Conservation (phyloP, 345 rosid species). For the Diplotaxis tenuifolia region DNA sequence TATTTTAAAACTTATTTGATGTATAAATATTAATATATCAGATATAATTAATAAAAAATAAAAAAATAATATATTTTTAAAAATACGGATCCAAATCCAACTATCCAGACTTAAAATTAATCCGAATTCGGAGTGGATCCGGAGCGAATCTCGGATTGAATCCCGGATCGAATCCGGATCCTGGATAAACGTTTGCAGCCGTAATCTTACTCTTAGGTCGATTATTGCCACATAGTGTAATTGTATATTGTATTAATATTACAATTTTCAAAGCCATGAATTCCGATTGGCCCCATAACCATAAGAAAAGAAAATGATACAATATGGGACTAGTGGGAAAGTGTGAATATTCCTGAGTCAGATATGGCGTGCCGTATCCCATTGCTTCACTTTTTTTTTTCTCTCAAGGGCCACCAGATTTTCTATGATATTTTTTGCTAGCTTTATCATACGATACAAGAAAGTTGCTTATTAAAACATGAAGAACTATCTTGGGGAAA, state of each 20-base stretch:
- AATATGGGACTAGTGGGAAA: constrained; percentile 14
- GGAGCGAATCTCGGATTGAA: too few relatives aligned
- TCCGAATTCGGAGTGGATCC: too few relatives aligned
- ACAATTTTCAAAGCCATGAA: not conserved
- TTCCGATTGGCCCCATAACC: not conserved
- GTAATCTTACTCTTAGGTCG: not conserved
- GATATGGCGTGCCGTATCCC: constrained; percentile 30
- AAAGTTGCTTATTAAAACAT: not conserved
- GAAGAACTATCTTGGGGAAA: not conserved
- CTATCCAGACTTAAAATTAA: too few relatives aligned
- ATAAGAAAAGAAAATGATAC: not conserved
- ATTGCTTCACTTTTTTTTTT: constrained; percentile 22
- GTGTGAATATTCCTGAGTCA: constrained; percentile 22
- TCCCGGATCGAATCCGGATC: too few relatives aligned
- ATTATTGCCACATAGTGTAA: not conserved
- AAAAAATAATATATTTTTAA: too few relatives aligned
- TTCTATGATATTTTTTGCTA: constrained; percentile 1
- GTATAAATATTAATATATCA: too few relatives aligned
- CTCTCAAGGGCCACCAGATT: not conserved
- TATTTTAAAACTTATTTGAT: too few relatives aligned
- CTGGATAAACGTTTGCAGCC: too few relatives aligned
- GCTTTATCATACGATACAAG: not conserved
- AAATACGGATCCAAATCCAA: too few relatives aligned
- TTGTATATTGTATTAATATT: not conserved
- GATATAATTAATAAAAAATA: too few relatives aligned